These are phyloP conservation scores for Leccinum subgranulosum DNA, from an alignment of 768 basidiomycete genomes.

Conservation along the genomic window DNA sequence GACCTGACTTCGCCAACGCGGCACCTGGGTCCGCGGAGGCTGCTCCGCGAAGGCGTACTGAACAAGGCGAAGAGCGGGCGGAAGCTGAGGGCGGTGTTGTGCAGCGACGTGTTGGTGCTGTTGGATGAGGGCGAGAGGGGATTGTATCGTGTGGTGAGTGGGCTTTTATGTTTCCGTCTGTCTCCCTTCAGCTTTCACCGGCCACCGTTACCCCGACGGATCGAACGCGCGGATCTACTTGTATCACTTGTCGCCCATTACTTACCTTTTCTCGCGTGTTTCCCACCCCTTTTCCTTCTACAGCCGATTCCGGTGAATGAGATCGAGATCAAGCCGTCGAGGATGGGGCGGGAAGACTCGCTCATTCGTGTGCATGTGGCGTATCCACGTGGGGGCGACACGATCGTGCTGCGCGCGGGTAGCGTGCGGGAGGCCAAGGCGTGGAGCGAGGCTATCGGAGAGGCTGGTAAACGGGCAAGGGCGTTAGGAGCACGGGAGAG, in stretches of 20 bases:
- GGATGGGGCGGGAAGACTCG: constrained; percentile 57
- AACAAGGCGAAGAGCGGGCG: constrained; percentile 83
- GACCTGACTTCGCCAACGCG: constrained; percentile 91
- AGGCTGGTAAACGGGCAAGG: constrained; percentile 10
- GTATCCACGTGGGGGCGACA: constrained; percentile 74
- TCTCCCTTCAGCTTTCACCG: too few relatives aligned
- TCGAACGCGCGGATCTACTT: background rate
- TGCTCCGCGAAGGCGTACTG: constrained; percentile 77
- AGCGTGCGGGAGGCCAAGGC: constrained; percentile 57
- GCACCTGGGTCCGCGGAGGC: constrained; percentile 72
- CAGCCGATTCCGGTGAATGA: constrained; percentile 78
- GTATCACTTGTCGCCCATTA: background rate
- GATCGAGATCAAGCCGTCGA: constrained; percentile 54
- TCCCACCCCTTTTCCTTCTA: background rate
- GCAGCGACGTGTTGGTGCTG: constrained; percentile 86
- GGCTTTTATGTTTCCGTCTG: background rate
- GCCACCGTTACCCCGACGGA: background rate
- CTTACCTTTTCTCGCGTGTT: background rate
- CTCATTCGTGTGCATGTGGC: constrained; percentile 63
- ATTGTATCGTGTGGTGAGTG: constrained; percentile 78
- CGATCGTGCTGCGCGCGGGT: constrained; percentile 54
- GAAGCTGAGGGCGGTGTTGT: constrained; percentile 74
- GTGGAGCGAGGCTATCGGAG: constrained; percentile 45
- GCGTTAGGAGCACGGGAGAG: constrained; percentile 1
- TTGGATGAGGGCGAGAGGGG: constrained; percentile 68